Evolutionary conservation across 805 yeast genomes (phyloP).

Genomic region (Cyberlindnera galapagoensis): DNA sequence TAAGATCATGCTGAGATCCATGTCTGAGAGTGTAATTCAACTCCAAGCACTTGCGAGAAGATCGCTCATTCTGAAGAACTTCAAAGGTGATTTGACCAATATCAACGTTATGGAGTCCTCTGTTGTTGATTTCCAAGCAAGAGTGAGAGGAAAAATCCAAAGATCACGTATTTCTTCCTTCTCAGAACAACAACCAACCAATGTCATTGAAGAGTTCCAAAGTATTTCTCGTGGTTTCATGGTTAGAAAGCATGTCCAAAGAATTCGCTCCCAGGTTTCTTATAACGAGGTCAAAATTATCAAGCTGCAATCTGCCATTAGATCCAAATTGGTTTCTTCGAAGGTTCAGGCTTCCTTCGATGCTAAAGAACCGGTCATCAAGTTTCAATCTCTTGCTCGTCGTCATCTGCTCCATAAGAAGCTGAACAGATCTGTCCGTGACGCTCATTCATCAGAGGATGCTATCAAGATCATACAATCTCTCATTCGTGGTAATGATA

Average conservation of each 20-base stretch:
- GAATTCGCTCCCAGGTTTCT: conserved; percentile 10
- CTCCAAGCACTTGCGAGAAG: conserved; percentile 53
- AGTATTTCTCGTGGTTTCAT: conserved; percentile 36
- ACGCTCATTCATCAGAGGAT: conserved; percentile 21
- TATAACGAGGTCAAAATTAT: conserved; percentile 14
- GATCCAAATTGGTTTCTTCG: conserved; percentile 5
- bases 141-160: conserved; percentile 27
- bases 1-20: conserved; percentile 53
- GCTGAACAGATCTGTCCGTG: conserved; percentile 15
- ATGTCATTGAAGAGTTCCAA: conserved; percentile 28
- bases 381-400: conserved; percentile 34
- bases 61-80: conserved; percentile 23
- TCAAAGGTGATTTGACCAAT: conserved; percentile 24
- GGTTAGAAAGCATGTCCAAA: conserved; percentile 22
- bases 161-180: conserved; percentile 10
- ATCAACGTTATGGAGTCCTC: conserved; percentile 14
- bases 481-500: conserved; percentile 23
- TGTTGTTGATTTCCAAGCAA: conserved; percentile 29
- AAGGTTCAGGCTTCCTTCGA: conserved; percentile 3
- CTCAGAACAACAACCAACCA: conserved; percentile 8
- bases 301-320: conserved; percentile 15
- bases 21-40: conserved; percentile 40
- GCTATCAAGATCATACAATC: conserved; percentile 35
- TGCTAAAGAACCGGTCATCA: conserved; percentile 16
- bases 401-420: conserved; percentile 24